A percentile compares a stretch with the other conserved stretches of the same genome.
phyloP scores from a whole-genome alignment of 495 filamentous ascomycete species.

The Penicillium fimorum region DNA sequence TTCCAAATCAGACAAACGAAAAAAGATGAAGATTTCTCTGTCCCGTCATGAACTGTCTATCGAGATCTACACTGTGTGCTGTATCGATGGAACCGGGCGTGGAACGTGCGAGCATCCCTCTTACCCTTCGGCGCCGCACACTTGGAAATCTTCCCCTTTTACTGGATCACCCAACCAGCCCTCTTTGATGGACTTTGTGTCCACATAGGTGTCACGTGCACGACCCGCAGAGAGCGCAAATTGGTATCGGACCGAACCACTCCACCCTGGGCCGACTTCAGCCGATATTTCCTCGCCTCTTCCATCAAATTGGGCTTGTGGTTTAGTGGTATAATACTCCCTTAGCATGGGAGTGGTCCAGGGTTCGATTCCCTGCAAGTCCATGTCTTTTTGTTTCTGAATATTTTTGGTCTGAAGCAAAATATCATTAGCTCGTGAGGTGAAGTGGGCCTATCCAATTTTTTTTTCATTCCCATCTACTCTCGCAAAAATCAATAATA shows the following conservation, averaged over 20 bases:
- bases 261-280: slow-evolving; percentile 7
- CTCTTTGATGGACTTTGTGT: slow-evolving; percentile 37
- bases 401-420: neutral
- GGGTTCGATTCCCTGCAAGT: slow-evolving; percentile 50
- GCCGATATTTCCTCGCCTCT: slow-evolving; percentile 4
- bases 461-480: neutral
- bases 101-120: slow-evolving; percentile 14
- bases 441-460: slow-evolving; percentile 2
- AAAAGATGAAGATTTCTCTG: slow-evolving; percentile 39
- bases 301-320: slow-evolving; percentile 22
- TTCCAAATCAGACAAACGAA: slow-evolving; percentile 21
- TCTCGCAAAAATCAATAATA: slow-evolving; percentile 1
- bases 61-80: slow-evolving; percentile 23
- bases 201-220: slow-evolving; percentile 12
- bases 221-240: slow-evolving; percentile 1
- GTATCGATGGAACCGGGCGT: slow-evolving; percentile 21
- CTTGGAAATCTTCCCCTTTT: slow-evolving; percentile 26
- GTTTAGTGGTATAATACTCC: slow-evolving; percentile 35
- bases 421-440: neutral
- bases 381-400: slow-evolving; percentile 7
- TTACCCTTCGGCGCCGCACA: slow-evolving; percentile 13
- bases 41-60: slow-evolving; percentile 35
- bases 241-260: slow-evolving; percentile 8
- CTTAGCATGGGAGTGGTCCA: slow-evolving; percentile 48
- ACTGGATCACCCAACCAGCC: slow-evolving; percentile 1